Percentiles rank a stretch among this genome's conserved stretches.
These are phyloP conservation scores for Stylonectria norvegica DNA, from an alignment of 2,329 filamentous ascomycete species.

Conservation along the genomic window DNA sequence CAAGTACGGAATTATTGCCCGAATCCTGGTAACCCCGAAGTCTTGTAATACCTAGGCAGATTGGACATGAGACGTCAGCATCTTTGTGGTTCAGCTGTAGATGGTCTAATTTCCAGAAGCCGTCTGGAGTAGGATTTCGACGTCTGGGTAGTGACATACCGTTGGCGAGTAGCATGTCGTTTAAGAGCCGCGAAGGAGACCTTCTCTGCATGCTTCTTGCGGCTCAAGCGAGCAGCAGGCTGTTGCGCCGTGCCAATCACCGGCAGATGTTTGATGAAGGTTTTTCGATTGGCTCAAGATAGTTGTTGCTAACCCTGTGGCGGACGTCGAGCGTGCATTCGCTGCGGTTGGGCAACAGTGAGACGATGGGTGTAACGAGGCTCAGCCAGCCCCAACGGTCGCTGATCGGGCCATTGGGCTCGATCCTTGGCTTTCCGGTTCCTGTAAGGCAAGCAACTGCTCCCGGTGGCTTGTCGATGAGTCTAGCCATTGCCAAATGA, in stretches of 20 bases:
- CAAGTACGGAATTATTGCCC: too few relatives aligned
- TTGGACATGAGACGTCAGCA: too few relatives aligned
- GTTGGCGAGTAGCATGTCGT: background rate
- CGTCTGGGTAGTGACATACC: background rate
- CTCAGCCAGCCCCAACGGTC: background rate
- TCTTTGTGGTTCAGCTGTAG: too few relatives aligned
- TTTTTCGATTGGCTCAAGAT: background rate
- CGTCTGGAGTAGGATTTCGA: background rate
- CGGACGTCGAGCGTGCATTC: background rate
- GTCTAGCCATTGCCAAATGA: slow-evolving; percentile 36
- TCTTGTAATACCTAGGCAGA: too few relatives aligned
- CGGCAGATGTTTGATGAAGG: background rate
- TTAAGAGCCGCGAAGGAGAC: background rate
- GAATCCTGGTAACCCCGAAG: too few relatives aligned
- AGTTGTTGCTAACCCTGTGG: background rate
- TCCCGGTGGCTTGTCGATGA: slow-evolving; percentile 11
- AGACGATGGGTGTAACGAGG: background rate
- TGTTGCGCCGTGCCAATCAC: background rate
- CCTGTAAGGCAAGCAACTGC: slow-evolving; percentile 11
- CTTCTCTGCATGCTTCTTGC: background rate
- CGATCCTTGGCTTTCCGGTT: slow-evolving; percentile 4
- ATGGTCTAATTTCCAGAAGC: too few relatives aligned
- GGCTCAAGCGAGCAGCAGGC: background rate
- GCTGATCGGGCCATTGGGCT: background rate
- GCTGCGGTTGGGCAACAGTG: background rate